Evolutionary conservation across 805 yeast genomes (phyloP).

Genomic region (Ogataea neopini): DNA sequence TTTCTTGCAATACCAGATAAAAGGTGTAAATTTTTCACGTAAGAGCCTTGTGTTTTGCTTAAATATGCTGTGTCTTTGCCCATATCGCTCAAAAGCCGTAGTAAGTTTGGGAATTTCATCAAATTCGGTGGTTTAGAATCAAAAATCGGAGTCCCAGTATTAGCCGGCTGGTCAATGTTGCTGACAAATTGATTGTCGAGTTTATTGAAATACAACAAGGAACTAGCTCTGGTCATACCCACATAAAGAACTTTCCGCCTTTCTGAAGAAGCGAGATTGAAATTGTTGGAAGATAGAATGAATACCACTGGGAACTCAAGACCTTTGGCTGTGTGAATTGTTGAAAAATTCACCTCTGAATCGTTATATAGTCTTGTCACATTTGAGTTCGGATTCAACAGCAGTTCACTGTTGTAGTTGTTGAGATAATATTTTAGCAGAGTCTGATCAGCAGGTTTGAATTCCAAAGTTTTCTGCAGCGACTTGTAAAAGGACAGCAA

Average conservation of each 20-base stretch:
- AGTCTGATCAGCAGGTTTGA: slow-evolving; percentile 27
- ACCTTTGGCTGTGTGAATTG: slow-evolving; percentile 76
- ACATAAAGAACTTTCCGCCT: slow-evolving; percentile 56
- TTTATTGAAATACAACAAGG: slow-evolving; percentile 41
- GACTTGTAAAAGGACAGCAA: slow-evolving; percentile 39
- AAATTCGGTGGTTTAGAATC: slow-evolving; percentile 15
- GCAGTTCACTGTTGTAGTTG: slow-evolving; percentile 40
- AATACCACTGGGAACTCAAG: slow-evolving; percentile 72
- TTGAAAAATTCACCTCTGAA: slow-evolving; percentile 53
- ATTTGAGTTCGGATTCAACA: slow-evolving; percentile 18
- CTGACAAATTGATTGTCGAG: slow-evolving; percentile 22
- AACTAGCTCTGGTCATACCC: slow-evolving; percentile 64
- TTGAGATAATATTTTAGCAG: slow-evolving; percentile 43
- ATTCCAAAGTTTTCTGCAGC: slow-evolving; percentile 25
- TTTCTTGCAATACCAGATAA: slow-evolving; percentile 10
- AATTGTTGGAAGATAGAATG: slow-evolving; percentile 35
- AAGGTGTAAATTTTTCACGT: slow-evolving; percentile 4
- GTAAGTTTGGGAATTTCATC: slow-evolving; percentile 12
- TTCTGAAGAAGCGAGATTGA: slow-evolving; percentile 21
- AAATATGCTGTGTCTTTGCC: slow-evolving; percentile 16
- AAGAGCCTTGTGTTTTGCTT: slow-evolving; percentile 5
- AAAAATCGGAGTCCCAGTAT: slow-evolving; percentile 7
- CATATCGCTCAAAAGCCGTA: slow-evolving; percentile 16
- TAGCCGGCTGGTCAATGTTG: slow-evolving; percentile 21
- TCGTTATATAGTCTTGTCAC: slow-evolving; percentile 30